Evolutionary conservation across 139 green algal genomes (phyloP), one percentile per base, ranked within the genome.

Genomic region (Dunaliella primolecta): DNA sequence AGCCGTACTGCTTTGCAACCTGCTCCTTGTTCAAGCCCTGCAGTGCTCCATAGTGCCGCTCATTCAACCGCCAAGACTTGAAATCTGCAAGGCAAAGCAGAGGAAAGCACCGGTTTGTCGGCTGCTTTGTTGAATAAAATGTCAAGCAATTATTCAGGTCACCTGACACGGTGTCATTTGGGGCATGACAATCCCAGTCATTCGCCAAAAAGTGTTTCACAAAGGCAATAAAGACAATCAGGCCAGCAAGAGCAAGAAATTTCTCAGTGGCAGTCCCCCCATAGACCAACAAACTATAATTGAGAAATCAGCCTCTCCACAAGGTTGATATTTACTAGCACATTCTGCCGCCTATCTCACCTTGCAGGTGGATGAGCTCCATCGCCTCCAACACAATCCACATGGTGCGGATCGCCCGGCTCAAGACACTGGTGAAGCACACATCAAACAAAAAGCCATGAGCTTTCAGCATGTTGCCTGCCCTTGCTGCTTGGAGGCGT

Each of bases 31-130:
- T 88, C 27, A 90, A 81, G 27, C 87, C 87, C 35, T 88, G 84
- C 81, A 90, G 84, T 3, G 77, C 87, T 27, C 87, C 87, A 70
- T 90, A 90, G 81, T 90, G 84, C n/a, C 87, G 87, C 84, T 90
- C 87, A 76, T 90, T 90, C 29, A 90, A 64, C 83, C 83, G 46
- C 86, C 86, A 89, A 30, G 75, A 82, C 83, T 89, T 89, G 30
- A 86, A 30, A 56, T 89, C 83, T 30, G 82, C 24, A 38, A 46
- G 30, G 76, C 33, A 46, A 20, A 31, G 80, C 1, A 79, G 71
- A 15, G 70, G 71, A 46, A 81, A n/a, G 80, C 78, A 71, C 2
- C 11, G 24, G 29, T 82, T 0, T 33, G 23, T 11, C 15, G 25
- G 30, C n/a, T 81, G 76, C 3, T 57, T 81, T 25, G 15, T 79